phyloP scores from a whole-genome alignment of 352 stramenopile species.

The Globisporangium middletonii region DNA sequence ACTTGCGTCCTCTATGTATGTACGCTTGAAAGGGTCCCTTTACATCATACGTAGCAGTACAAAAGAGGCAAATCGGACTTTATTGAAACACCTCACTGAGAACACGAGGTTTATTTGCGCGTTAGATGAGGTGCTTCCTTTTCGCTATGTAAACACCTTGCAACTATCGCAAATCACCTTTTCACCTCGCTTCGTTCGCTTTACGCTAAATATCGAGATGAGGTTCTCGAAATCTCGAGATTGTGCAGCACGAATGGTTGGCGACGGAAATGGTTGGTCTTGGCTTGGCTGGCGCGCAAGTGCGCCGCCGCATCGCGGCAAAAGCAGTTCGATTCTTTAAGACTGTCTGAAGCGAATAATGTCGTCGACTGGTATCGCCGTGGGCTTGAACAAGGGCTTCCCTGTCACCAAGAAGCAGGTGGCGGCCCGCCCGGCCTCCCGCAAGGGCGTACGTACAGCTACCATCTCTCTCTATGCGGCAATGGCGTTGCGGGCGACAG shows the following conservation, averaged over 20 bases:
- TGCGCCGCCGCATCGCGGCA: constrained; percentile 5
- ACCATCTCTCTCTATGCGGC: neutral
- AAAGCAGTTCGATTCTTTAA: constrained; percentile 84
- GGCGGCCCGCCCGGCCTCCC: constrained; percentile 70
- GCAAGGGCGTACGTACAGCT: constrained; percentile 86
- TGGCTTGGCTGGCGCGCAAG: constrained; percentile 5
- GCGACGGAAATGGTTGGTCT: constrained; percentile 20
- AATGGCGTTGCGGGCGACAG: too few relatives aligned
- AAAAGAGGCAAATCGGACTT: too few relatives aligned
- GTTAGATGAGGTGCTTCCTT: too few relatives aligned
- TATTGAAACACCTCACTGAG: too few relatives aligned
- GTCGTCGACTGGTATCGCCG: constrained; percentile 89
- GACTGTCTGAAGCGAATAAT: constrained; percentile 85
- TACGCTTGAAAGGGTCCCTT: too few relatives aligned
- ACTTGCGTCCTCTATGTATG: too few relatives aligned
- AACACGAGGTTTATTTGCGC: too few relatives aligned
- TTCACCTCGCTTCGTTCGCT: too few relatives aligned
- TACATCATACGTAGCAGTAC: too few relatives aligned
- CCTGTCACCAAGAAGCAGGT: constrained; percentile 90
- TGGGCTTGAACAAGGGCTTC: constrained; percentile 91
- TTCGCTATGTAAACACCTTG: too few relatives aligned
- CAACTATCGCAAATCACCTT: too few relatives aligned
- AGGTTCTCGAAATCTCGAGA: neutral
- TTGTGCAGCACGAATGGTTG: constrained; percentile 3
- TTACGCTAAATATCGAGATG: too few relatives aligned